Evolutionary conservation across 352 stramenopile species (phyloP).

Genomic region (Discostella stelligera): DNA sequence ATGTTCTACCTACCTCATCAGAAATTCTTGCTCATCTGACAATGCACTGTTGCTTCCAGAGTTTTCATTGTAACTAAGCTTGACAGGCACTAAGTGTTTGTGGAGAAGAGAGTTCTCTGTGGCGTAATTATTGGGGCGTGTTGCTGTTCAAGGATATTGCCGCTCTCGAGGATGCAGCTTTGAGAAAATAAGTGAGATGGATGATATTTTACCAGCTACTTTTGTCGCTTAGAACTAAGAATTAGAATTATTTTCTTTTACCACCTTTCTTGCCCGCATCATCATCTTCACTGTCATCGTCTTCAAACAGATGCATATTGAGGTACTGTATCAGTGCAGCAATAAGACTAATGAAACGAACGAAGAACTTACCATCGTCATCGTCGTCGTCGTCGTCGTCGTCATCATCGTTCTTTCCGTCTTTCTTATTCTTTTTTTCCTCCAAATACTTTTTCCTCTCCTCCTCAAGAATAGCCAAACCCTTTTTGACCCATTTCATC

Average conservation of each 20-base stretch:
- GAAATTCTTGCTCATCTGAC: background rate
- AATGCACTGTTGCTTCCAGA: background rate
- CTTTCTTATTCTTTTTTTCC: conserved; percentile 41
- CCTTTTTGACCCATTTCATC: conserved; percentile 40
- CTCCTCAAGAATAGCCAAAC: conserved; percentile 41
- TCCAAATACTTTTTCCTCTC: conserved; percentile 42
- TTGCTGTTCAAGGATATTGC: too few relatives aligned
- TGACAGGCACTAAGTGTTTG: conserved; percentile 24
- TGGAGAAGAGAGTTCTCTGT: background rate
- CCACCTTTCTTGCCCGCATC: conserved; percentile 22
- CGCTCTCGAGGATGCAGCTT: too few relatives aligned
- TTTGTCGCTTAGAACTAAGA: background rate
- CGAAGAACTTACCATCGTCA: conserved; percentile 26
- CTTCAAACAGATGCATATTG: conserved; percentile 1
- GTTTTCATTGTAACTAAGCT: conserved; percentile 46
- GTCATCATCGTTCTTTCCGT: conserved; percentile 29
- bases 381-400: conserved; percentile 31
- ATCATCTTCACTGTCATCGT: conserved; percentile 26
- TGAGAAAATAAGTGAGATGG: too few relatives aligned
- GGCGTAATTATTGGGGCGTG: background rate
- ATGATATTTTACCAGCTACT: background rate
- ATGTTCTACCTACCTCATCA: conserved; percentile 86
- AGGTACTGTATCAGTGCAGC: background rate
- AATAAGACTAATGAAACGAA: conserved; percentile 9
- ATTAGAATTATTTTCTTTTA: conserved; percentile 10